Base-by-base conservation (phyloP, 148 eudicot species). In the Cornus florida region DNA sequence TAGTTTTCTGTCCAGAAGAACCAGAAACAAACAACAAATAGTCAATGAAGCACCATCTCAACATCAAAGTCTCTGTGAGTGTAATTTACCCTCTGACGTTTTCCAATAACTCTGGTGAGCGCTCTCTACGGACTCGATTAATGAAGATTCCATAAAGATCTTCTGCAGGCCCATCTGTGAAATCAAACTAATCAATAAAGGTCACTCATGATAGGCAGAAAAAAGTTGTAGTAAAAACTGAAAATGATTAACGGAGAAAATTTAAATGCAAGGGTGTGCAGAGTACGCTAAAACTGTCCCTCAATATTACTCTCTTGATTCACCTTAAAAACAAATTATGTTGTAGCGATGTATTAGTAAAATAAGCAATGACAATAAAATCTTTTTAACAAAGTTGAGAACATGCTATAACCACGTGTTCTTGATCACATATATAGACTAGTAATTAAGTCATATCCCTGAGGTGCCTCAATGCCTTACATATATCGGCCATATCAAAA, bases 71-170 rank as follows among this genome's bases (percentile, higher is more conserved):
- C 46, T 48, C 23, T 6, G 20, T 13, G 33, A 60, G 67, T 73
- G 43, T 39, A 84, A 88, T 92, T 86, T 87, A 96, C 99, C 99
- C 98, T 81, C 91, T 96, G 75, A 96, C 87, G 78, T 82, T 86
- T 70, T 92, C 98, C 81, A 96, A 87, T 69, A 85, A 81, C 86
- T 93, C 95, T 20, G 98, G 94, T 33, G 99, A 92, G 23, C 98
- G 91, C 80, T 93, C 98, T 71, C 97, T 86, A 22, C 99, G 95
- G 32, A 96, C 97, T 83, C 93, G 86, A 82, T 96, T 96, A n/a
- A 96, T 96, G 80, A 93, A 96, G 79, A 96, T 91, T 19, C 98
- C 99, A 87, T 93, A 96, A 57, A 96, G 94, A 89, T 93, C 99
- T 84, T 96, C 98, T 31, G 99, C 97, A 74, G 98, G 99, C 48